Evolutionary conservation across 2,329 filamentous ascomycete species (phyloP).

Genomic region (Pseudopithomyces chartarum): DNA sequence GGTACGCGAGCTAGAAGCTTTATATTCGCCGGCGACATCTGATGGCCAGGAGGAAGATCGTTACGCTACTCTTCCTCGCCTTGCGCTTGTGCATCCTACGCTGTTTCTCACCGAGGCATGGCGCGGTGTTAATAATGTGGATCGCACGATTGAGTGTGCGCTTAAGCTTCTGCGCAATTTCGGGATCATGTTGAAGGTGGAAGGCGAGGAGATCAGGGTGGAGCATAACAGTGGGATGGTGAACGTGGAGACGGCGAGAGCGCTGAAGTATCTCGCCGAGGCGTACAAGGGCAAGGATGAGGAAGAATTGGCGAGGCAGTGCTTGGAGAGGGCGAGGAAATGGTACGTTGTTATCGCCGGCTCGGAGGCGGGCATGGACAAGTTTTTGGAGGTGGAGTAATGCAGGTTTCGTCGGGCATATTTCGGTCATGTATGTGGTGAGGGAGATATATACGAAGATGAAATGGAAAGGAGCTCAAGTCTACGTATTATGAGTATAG

Average conservation of each 20-base stretch:
- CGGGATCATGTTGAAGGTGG: conserved; percentile 17
- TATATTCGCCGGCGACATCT: conserved; percentile 12
- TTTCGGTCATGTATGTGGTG: too few species aligned
- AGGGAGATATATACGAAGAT: background rate
- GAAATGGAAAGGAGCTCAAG: background rate
- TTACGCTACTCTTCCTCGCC: conserved; percentile 20
- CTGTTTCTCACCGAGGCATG: conserved; percentile 29
- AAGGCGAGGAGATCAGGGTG: conserved; percentile 14
- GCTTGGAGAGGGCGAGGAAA: conserved; percentile 16
- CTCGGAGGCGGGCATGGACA: conserved; percentile 20
- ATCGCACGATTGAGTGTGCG: conserved; percentile 26
- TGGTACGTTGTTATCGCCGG: conserved; percentile 29
- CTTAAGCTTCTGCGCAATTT: conserved; percentile 26
- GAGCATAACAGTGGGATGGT: conserved; percentile 21
- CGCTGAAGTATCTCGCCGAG: conserved; percentile 27
- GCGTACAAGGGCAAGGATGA: conserved; percentile 19
- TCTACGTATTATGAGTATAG: too few species aligned
- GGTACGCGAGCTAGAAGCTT: conserved; percentile 19
- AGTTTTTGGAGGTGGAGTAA: conserved; percentile 17
- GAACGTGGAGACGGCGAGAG: conserved; percentile 27
- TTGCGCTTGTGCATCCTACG: conserved; percentile 30
- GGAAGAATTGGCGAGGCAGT: conserved; percentile 13
- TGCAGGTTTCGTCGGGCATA: too few species aligned
- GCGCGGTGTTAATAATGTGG: conserved; percentile 22
- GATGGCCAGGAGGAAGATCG: conserved; percentile 8